Evolutionary conservation across 2,329 filamentous ascomycete species (phyloP).

Genomic region (Xylaria sp.): DNA sequence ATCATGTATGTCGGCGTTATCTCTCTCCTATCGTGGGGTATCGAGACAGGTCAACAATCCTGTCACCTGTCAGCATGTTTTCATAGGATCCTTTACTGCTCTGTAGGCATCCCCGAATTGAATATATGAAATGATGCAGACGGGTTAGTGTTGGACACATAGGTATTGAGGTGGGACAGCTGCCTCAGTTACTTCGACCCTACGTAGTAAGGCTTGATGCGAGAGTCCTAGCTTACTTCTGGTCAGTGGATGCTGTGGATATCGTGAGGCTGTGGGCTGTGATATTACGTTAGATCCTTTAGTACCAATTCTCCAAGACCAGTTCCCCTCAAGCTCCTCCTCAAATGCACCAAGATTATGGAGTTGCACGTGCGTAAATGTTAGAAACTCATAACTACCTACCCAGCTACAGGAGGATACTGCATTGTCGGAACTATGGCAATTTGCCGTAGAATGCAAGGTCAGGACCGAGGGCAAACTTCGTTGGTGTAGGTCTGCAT

Average conservation of each 20-base stretch:
- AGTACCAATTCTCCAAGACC: conserved; percentile 2
- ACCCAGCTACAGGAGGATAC: background rate
- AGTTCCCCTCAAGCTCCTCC: too few relatives aligned
- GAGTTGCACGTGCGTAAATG: background rate
- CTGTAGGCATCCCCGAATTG: conserved; percentile 6
- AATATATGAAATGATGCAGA: conserved; percentile 14
- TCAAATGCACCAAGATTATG: background rate
- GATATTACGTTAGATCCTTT: conserved; percentile 15
- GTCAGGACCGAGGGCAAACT: conserved; percentile 7
- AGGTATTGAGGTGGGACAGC: conserved; percentile 18
- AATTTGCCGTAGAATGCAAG: conserved; percentile 28
- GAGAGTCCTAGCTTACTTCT: background rate
- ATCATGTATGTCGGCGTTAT: conserved; percentile 2
- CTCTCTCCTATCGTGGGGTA: conserved; percentile 19
- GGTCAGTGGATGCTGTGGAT: conserved; percentile 7
- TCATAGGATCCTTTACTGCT: background rate
- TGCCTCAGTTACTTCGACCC: background rate
- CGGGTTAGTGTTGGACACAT: background rate
- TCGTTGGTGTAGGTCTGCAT: conserved; percentile 21
- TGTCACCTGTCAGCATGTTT: conserved; percentile 23
- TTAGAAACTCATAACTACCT: background rate
- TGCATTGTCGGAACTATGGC: conserved; percentile 22
- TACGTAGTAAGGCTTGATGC: background rate
- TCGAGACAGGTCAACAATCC: conserved; percentile 24
- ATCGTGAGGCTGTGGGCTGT: conserved; percentile 34